Evolutionary conservation across 768 basidiomycete genomes (phyloP).

Genomic region (Tylopilus vinaceipallidus): DNA sequence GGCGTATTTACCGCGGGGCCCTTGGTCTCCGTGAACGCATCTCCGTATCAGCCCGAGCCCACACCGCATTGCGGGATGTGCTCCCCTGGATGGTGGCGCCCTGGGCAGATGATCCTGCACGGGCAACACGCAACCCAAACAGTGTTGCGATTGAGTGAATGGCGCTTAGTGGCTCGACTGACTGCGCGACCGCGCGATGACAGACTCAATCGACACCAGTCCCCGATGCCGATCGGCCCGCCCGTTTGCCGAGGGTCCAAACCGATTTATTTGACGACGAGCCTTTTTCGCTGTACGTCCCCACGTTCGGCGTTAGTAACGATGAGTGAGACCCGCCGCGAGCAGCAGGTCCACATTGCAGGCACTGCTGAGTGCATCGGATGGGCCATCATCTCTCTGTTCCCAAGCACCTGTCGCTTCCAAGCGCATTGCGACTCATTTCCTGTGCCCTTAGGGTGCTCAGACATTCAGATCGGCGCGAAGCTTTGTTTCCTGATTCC

Average conservation of each 20-base stretch:
- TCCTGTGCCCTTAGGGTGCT: too few species aligned
- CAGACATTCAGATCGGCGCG: not conserved
- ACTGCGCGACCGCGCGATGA: not conserved
- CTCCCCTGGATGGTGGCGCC: too few species aligned
- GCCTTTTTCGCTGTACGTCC: slow-evolving; percentile 26
- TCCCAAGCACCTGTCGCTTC: not conserved
- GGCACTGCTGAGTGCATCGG: not conserved
- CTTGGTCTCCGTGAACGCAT: not conserved
- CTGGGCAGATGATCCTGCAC: too few species aligned
- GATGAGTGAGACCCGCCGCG: not conserved
- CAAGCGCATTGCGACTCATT: not conserved
- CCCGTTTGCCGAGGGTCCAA: not conserved
- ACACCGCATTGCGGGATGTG: too few species aligned
- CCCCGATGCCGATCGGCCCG: slow-evolving; percentile 25
- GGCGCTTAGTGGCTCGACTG: too few species aligned
- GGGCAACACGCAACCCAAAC: too few species aligned
- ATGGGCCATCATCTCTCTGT: not conserved
- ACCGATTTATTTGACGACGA: slow-evolving; percentile 4
- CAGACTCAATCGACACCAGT: slow-evolving; percentile 1
- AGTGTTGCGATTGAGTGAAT: too few species aligned
- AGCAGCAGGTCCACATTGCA: too few species aligned
- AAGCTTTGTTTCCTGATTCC: not conserved
- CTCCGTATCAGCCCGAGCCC: not conserved
- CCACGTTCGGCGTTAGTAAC: not conserved
- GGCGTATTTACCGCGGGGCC: slow-evolving; percentile 13